Conservation (phyloP, 2,329 filamentous ascomycete species). For the Calycina marina region DNA sequence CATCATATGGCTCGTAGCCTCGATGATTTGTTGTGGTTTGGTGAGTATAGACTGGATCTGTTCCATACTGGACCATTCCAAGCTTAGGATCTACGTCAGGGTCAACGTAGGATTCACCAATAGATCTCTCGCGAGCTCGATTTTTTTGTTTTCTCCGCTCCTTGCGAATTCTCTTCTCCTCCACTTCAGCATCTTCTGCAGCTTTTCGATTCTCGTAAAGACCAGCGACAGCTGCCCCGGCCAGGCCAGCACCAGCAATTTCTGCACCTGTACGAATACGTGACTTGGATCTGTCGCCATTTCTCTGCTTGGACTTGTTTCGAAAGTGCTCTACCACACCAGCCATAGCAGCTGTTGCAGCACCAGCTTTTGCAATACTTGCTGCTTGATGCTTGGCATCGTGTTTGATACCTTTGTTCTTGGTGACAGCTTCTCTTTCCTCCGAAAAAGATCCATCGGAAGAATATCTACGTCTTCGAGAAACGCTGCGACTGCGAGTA, state of each 20-base stretch:
- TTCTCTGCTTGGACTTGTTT: constrained; percentile 35
- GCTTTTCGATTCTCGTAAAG: constrained; percentile 45
- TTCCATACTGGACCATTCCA: constrained; percentile 55
- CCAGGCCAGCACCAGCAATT: constrained; percentile 44
- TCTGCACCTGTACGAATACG: constrained; percentile 37
- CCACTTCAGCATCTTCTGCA: constrained; percentile 37
- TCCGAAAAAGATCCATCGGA: constrained; percentile 11
- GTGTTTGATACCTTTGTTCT: constrained; percentile 31
- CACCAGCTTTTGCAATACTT: constrained; percentile 24
- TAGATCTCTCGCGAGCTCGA: constrained; percentile 20
- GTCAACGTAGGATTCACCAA: constrained; percentile 39
- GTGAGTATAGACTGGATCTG: constrained; percentile 35
- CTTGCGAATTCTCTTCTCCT: constrained; percentile 11
- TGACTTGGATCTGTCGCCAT: constrained; percentile 26
- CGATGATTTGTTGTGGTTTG: constrained; percentile 18
- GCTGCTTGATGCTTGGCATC: constrained; percentile 31
- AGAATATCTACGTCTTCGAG: constrained; percentile 27
- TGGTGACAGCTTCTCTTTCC: constrained; percentile 22
- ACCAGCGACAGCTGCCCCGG: constrained; percentile 45
- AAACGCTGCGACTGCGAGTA: constrained; percentile 27
- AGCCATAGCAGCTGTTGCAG: constrained; percentile 40
- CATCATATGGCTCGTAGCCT: constrained; percentile 13
- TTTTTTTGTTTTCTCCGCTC: constrained; percentile 12
- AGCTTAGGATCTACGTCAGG: constrained; percentile 44
- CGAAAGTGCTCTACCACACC: constrained; percentile 43